Conservation (phyloP, 1,284 basidiomycete species). For the Trametes pubescens region DNA sequence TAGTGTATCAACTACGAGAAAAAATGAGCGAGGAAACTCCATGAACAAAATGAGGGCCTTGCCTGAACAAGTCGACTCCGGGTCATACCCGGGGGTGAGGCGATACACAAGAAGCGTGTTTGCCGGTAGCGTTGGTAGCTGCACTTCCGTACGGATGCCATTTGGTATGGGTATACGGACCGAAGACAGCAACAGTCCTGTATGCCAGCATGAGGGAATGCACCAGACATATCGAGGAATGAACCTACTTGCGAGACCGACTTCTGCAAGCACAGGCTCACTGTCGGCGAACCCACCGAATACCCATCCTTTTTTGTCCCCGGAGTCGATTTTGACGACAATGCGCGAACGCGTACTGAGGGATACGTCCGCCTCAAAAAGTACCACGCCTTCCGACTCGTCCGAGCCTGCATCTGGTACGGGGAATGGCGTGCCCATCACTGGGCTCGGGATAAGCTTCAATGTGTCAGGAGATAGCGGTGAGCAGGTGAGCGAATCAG, state of each 20-base stretch:
- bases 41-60: background rate
- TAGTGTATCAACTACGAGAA: slow-evolving; percentile 44
- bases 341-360: slow-evolving; percentile 49
- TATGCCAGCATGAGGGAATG: slow-evolving; percentile 13
- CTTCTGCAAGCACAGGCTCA: slow-evolving; percentile 43
- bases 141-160: slow-evolving; percentile 34
- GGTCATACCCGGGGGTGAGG: slow-evolving; percentile 43
- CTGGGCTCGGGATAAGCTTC: slow-evolving; percentile 69
- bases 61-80: slow-evolving; percentile 30
- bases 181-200: slow-evolving; percentile 35
- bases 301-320: slow-evolving; percentile 71
- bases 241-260: slow-evolving; percentile 56
- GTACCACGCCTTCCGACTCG: slow-evolving; percentile 75
- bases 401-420: slow-evolving; percentile 70
- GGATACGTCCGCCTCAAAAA: slow-evolving; percentile 61
- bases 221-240: background rate
- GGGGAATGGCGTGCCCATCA: slow-evolving; percentile 62
- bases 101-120: slow-evolving; percentile 72
- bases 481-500: slow-evolving; percentile 45
- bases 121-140: slow-evolving; percentile 52
- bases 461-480: slow-evolving; percentile 54
- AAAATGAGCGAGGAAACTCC: background rate
- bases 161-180: slow-evolving; percentile 47
- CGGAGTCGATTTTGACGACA: slow-evolving; percentile 58
- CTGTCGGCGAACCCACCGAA: slow-evolving; percentile 56